These are phyloP conservation scores for Chlamydomonas urium DNA, from an alignment of 139 green algal species.

Conservation along the genomic window DNA sequence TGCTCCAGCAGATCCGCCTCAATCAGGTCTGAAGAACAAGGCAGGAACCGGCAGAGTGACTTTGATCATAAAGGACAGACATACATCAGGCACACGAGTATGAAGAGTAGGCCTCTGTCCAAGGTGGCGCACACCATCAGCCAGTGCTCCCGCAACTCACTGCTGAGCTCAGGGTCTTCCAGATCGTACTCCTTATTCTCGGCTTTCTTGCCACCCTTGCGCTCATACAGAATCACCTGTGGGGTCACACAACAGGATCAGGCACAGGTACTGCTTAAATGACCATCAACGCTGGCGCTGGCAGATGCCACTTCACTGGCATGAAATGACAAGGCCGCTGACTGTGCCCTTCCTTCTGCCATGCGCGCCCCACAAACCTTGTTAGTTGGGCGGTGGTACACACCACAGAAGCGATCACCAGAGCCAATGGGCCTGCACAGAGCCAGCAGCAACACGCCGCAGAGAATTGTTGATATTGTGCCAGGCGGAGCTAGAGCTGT, in stretches of 20 bases:
- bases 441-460: neutral
- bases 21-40: conserved; percentile 36
- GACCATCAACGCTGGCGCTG: too few species aligned
- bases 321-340: too few species aligned
- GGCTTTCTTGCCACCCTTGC: conserved; percentile 9
- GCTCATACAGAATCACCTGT: conserved; percentile 17
- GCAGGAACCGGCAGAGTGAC: neutral
- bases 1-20: conserved; percentile 60
- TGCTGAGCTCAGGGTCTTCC: conserved; percentile 16
- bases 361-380: conserved; percentile 26
- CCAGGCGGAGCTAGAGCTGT: too few species aligned
- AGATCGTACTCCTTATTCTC: conserved; percentile 21
- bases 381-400: conserved; percentile 57
- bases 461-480: too few species aligned
- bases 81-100: too few species aligned
- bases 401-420: conserved; percentile 54
- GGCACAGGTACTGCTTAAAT: too few species aligned
- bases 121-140: too few species aligned
- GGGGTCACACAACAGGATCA: neutral
- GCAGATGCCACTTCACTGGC: too few species aligned
- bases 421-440: conserved; percentile 58
- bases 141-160: conserved; percentile 3
- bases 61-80: neutral
- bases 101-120: too few species aligned
- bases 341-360: too few species aligned